These are phyloP conservation scores for Aegilops umbellulata DNA, from an alignment of 176 grass and related monocot species.

Conservation along the genomic window DNA sequence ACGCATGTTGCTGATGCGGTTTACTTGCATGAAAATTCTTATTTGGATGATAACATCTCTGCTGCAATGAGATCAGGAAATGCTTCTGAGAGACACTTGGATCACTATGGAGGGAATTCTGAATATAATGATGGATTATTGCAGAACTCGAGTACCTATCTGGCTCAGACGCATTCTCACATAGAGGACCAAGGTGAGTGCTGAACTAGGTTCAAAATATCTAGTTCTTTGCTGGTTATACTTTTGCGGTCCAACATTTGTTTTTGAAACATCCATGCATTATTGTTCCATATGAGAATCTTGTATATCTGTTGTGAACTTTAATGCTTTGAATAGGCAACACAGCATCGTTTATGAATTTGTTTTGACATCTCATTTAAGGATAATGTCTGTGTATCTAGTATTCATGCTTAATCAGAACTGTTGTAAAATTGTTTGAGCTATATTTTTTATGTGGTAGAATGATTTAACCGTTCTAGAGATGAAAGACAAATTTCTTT, in stretches of 20 bases:
- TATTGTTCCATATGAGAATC: neutral
- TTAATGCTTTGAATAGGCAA: neutral
- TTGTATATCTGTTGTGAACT: constrained; percentile 17
- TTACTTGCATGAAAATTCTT: constrained; percentile 43
- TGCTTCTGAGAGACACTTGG: constrained; percentile 55
- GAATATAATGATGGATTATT: constrained; percentile 56
- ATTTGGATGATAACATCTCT: constrained; percentile 42
- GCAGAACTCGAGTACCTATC: constrained; percentile 47
- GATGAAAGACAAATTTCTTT: neutral
- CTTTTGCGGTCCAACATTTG: neutral
- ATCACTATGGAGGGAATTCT: constrained; percentile 47
- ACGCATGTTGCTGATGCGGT: constrained; percentile 36
- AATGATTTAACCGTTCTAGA: neutral
- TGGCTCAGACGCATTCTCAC: constrained; percentile 49
- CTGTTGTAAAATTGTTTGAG: neutral
- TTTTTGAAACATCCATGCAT: neutral
- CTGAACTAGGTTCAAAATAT: constrained; percentile 9
- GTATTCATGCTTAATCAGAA: neutral
- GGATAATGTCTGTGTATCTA: neutral
- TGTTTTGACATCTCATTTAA: neutral
- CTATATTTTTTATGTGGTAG: neutral
- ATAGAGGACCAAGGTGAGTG: constrained; percentile 64
- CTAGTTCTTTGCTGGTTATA: constrained; percentile 15
- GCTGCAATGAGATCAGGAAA: constrained; percentile 28
- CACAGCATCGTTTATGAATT: neutral